phyloP scores from a whole-genome alignment of 2,329 filamentous ascomycete genomes.

The Phoma sp. region DNA sequence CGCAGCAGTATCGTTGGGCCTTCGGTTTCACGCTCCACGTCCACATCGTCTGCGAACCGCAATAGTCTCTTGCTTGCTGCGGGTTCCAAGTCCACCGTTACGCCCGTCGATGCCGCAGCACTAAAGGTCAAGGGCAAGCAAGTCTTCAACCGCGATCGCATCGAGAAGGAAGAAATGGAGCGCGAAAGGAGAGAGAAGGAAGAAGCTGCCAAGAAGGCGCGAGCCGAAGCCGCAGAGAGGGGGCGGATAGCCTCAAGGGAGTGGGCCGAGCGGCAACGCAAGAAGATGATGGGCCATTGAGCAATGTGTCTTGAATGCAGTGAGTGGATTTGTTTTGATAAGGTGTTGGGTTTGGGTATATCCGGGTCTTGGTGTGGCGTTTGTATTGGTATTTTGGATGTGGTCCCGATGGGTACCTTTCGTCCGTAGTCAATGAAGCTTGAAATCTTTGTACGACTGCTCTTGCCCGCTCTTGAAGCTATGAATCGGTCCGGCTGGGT shows the following conservation, averaged over 20 bases:
- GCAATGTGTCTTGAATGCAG: background rate
- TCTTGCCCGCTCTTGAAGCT: too few relatives aligned
- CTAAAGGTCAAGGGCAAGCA: conserved; percentile 53
- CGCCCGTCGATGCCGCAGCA: conserved; percentile 39
- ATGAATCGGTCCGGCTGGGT: too few relatives aligned
- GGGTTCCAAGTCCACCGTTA: conserved; percentile 34
- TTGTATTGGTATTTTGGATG: background rate
- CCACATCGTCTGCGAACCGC: conserved; percentile 34
- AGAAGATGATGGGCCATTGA: conserved; percentile 39
- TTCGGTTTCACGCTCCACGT: conserved; percentile 29
- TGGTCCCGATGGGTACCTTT: background rate
- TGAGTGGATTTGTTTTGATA: background rate
- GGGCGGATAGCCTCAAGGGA: conserved; percentile 54
- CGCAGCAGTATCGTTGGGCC: conserved; percentile 28
- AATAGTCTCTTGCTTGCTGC: conserved; percentile 31
- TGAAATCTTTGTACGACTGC: background rate
- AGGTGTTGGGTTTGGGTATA: conserved; percentile 13
- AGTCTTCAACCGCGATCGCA: conserved; percentile 55
- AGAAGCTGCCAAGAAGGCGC: conserved; percentile 56
- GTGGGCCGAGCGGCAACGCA: conserved; percentile 59
- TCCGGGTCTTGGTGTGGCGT: conserved; percentile 1
- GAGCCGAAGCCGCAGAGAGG: conserved; percentile 56
- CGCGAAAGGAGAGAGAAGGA: conserved; percentile 55
- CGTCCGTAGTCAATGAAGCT: background rate
- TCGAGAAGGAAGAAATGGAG: conserved; percentile 52